phyloP scores from a whole-genome alignment of 2,329 filamentous ascomycete species.

The Aspergillus candidus region DNA sequence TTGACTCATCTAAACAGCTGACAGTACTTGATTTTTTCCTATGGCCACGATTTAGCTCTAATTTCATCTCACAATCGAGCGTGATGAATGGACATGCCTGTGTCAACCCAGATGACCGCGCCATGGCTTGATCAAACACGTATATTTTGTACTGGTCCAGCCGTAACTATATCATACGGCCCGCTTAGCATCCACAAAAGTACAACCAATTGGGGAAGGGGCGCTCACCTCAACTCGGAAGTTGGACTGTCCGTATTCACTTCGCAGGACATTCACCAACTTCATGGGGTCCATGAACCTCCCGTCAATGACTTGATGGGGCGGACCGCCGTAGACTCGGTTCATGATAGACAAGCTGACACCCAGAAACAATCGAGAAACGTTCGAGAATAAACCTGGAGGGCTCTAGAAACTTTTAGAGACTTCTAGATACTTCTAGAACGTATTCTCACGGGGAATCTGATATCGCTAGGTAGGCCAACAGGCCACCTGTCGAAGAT shows the following conservation, averaged over 20 bases:
- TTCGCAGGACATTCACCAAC: conserved; percentile 3
- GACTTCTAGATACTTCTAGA: too few relatives aligned
- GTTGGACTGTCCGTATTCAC: conserved; percentile 6
- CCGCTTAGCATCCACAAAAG: too few relatives aligned
- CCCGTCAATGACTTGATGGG: conserved; percentile 6
- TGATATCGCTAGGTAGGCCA: too few relatives aligned
- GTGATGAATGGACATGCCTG: not conserved
- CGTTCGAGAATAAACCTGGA: too few relatives aligned
- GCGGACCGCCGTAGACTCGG: not conserved
- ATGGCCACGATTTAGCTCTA: too few relatives aligned
- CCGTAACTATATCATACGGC: conserved; percentile 1
- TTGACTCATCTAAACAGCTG: not conserved
- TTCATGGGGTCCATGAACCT: conserved; percentile 3
- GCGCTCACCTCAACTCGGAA: conserved; percentile 5
- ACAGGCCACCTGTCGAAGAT: too few relatives aligned
- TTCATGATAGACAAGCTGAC: not conserved
- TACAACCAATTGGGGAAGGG: not conserved
- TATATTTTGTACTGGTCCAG: conserved; percentile 9
- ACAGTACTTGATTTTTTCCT: conserved; percentile 3
- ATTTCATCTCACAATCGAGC: too few relatives aligned
- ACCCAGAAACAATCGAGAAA: too few relatives aligned
- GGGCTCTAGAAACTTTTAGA: too few relatives aligned
- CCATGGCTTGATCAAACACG: not conserved
- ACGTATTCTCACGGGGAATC: too few relatives aligned
- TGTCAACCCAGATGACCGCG: not conserved